phyloP scores from a whole-genome alignment of 192 early-diverging fungal species.

The Linnemannia elongata region DNA sequence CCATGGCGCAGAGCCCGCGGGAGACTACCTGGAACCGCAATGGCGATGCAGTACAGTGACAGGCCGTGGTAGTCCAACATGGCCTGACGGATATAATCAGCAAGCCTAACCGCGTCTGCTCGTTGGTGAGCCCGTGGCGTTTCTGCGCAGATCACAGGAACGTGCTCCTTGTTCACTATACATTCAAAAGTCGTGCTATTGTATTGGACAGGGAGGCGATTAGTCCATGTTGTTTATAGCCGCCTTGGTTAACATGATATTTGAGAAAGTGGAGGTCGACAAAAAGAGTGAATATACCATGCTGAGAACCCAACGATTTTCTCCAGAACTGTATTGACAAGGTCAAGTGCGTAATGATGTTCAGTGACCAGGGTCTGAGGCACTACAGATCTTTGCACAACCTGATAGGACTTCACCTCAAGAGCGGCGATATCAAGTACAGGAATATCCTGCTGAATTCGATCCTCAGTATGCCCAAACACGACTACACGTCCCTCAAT shows the following conservation, averaged over 20 bases:
- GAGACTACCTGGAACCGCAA: slow-evolving; percentile 69
- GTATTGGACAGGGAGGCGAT: not conserved
- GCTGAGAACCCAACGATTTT: slow-evolving; percentile 32
- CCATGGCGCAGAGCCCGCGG: slow-evolving; percentile 78
- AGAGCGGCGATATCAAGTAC: not conserved
- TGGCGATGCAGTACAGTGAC: slow-evolving; percentile 68
- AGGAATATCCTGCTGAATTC: slow-evolving; percentile 60
- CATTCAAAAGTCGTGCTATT: slow-evolving; percentile 72
- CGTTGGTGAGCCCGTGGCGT: slow-evolving; percentile 52
- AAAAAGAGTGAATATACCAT: slow-evolving; percentile 49
- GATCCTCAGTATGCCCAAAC: slow-evolving; percentile 80
- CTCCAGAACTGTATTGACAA: slow-evolving; percentile 38
- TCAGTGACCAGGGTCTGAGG: not conserved
- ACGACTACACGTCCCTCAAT: slow-evolving; percentile 79
- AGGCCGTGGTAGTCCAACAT: slow-evolving; percentile 72
- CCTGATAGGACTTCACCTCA: not conserved
- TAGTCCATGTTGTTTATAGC: not conserved
- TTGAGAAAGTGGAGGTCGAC: not conserved
- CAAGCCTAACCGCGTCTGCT: slow-evolving; percentile 60
- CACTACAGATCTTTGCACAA: not conserved
- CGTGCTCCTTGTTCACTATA: slow-evolving; percentile 70
- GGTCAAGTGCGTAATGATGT: slow-evolving; percentile 34
- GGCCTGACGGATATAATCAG: slow-evolving; percentile 57
- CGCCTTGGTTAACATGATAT: not conserved
- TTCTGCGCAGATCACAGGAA: slow-evolving; percentile 80